phyloP scores from a whole-genome alignment of 176 grass and related monocot species.

The Echinochloa phyllopogon region DNA sequence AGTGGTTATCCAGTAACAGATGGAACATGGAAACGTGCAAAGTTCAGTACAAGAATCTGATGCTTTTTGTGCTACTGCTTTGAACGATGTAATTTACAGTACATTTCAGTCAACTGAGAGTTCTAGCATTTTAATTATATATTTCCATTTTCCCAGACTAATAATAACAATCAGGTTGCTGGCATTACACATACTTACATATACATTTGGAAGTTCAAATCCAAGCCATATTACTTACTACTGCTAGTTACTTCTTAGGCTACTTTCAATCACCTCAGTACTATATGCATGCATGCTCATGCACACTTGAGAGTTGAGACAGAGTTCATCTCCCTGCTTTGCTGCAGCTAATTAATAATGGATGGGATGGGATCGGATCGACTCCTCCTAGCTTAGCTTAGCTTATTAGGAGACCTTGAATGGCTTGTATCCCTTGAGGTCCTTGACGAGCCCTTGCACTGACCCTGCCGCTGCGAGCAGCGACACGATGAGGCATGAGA shows the following conservation, averaged over 20 bases:
- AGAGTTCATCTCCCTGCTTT: too few relatives aligned
- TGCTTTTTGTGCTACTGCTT: neutral
- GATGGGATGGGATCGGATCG: too few relatives aligned
- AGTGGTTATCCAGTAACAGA: neutral
- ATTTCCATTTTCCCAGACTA: neutral
- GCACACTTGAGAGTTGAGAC: neutral
- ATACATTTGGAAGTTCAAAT: neutral
- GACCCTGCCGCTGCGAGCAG: slow-evolving; percentile 71
- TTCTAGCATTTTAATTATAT: neutral
- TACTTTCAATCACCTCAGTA: too few relatives aligned
- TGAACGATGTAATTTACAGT: neutral
- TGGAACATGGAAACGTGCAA: neutral
- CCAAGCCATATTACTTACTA: neutral
- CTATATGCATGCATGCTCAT: neutral
- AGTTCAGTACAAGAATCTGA: neutral
- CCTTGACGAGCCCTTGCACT: slow-evolving; percentile 64
- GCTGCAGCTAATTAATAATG: too few relatives aligned
- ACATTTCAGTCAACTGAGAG: slow-evolving; percentile 1
- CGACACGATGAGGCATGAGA: slow-evolving; percentile 61
- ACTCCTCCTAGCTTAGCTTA: too few relatives aligned
- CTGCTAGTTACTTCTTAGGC: too few relatives aligned
- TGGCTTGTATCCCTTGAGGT: slow-evolving; percentile 59
- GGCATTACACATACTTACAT: slow-evolving; percentile 8
- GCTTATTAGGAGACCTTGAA: slow-evolving; percentile 76
- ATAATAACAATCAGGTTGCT: neutral